Conservation (phyloP, 2,329 filamentous ascomycete species). For the Polytolypa hystricis region DNA sequence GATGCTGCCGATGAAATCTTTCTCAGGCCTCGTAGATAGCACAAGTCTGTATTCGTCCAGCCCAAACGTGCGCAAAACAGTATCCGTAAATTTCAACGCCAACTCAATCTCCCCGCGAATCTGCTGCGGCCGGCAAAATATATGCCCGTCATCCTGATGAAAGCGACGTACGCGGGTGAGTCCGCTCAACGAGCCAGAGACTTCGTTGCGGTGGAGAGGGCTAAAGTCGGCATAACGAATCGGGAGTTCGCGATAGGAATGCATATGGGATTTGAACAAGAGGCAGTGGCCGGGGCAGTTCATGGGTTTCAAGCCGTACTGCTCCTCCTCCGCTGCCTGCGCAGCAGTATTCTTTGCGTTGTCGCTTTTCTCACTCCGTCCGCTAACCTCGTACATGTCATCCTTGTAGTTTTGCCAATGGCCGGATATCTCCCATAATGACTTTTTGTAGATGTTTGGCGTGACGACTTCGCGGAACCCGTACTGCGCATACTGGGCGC, state of each 20-base stretch:
- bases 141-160: slow-evolving; percentile 84
- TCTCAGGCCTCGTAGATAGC: slow-evolving; percentile 65
- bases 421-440: slow-evolving; percentile 73
- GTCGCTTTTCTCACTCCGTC: slow-evolving; percentile 37
- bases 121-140: slow-evolving; percentile 72
- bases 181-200: slow-evolving; percentile 69
- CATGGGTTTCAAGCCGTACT: slow-evolving; percentile 84
- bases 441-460: slow-evolving; percentile 82
- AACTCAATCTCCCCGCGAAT: slow-evolving; percentile 62
- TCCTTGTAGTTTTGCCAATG: slow-evolving; percentile 85
- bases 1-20: slow-evolving; percentile 63
- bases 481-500: slow-evolving; percentile 72
- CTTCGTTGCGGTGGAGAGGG: slow-evolving; percentile 74
- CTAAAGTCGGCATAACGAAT: slow-evolving; percentile 81
- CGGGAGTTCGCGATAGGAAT: slow-evolving; percentile 70
- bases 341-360: slow-evolving; percentile 24
- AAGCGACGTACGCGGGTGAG: slow-evolving; percentile 76
- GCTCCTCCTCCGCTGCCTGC: slow-evolving; percentile 50
- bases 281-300: slow-evolving; percentile 85
- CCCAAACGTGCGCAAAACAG: slow-evolving; percentile 58
- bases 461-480: slow-evolving; percentile 84
- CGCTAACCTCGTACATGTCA: slow-evolving; percentile 75
- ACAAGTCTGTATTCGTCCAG: slow-evolving; percentile 64
- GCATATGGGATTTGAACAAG: slow-evolving; percentile 62
- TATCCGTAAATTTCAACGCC: slow-evolving; percentile 62